A percentile compares a stretch with the other conserved stretches of the same genome.
Conservation (phyloP, 176 grass and related monocot genomes). For the Poa pratensis region DNA sequence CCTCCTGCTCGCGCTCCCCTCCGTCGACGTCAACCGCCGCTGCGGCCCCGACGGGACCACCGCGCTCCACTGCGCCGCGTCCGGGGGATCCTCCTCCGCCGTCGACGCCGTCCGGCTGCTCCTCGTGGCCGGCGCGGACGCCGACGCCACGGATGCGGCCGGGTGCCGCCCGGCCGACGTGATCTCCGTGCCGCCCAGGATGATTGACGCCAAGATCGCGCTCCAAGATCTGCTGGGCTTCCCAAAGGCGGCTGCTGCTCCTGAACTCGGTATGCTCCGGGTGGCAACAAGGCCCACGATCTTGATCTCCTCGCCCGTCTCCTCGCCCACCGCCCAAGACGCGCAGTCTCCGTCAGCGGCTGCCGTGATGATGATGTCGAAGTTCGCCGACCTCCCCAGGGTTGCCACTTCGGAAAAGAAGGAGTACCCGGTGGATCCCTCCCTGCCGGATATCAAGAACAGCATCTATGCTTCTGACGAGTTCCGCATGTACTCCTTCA, state of each 20-base stretch:
- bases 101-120: conserved; percentile 60
- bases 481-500: conserved; percentile 92
- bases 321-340: conserved; percentile 54
- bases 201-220: conserved; percentile 53
- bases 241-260: conserved; percentile 20
- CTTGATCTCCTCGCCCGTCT: conserved; percentile 45
- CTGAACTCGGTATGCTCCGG: conserved; percentile 39
- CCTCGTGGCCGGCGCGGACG: conserved; percentile 56
- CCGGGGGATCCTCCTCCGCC: conserved; percentile 54
- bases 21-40: conserved; percentile 61
- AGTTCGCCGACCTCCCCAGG: conserved; percentile 60
- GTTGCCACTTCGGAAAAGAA: conserved; percentile 62
- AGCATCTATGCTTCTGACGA: conserved; percentile 78
- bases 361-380: conserved; percentile 46
- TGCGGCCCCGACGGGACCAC: conserved; percentile 64
- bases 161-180: conserved; percentile 67
- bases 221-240: conserved; percentile 61
- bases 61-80: conserved; percentile 79
- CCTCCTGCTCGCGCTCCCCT: conserved; percentile 54
- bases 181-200: conserved; percentile 59
- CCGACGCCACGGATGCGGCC: conserved; percentile 44
- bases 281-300: conserved; percentile 46
- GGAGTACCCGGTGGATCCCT: conserved; percentile 78
- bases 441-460: conserved; percentile 87
- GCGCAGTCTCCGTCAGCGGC: conserved; percentile 52